Evolutionary conservation across 345 rosid genomes (phyloP).

Genomic region (Lenwebbia sp.): DNA sequence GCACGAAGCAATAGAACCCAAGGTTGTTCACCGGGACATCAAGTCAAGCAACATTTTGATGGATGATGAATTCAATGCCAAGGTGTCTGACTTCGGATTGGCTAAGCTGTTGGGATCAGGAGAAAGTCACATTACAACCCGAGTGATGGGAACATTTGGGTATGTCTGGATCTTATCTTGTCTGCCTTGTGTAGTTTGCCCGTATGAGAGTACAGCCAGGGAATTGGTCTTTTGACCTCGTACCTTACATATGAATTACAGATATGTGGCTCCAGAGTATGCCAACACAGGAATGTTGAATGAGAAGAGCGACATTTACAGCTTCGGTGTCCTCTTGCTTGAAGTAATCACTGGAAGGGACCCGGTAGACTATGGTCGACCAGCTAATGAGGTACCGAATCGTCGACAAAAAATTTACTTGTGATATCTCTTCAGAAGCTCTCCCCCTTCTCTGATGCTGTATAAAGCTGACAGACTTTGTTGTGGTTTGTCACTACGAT

Average conservation of each 20-base stretch:
- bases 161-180: constrained; percentile 15
- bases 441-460: background rate
- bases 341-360: constrained; percentile 94
- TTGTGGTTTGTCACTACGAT: background rate
- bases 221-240: background rate
- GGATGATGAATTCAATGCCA: constrained; percentile 71
- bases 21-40: constrained; percentile 91
- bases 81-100: constrained; percentile 96
- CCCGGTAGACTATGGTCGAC: constrained; percentile 90
- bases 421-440: background rate
- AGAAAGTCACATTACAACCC: constrained; percentile 88
- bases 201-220: background rate
- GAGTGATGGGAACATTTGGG: constrained; percentile 99
- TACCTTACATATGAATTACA: constrained; percentile 16
- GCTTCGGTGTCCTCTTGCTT: constrained; percentile 89
- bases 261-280: constrained; percentile 97
- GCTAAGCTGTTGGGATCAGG: constrained; percentile 88
- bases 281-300: constrained; percentile 88
- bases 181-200: background rate
- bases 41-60: constrained; percentile 95
- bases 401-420: background rate
- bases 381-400: constrained; percentile 63
- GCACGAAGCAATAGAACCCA: constrained; percentile 98
- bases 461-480: background rate
- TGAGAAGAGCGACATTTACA: constrained; percentile 92